These are phyloP conservation scores for Sclerotinia nivalis DNA, from an alignment of 2,329 filamentous ascomycete species.

Conservation along the genomic window DNA sequence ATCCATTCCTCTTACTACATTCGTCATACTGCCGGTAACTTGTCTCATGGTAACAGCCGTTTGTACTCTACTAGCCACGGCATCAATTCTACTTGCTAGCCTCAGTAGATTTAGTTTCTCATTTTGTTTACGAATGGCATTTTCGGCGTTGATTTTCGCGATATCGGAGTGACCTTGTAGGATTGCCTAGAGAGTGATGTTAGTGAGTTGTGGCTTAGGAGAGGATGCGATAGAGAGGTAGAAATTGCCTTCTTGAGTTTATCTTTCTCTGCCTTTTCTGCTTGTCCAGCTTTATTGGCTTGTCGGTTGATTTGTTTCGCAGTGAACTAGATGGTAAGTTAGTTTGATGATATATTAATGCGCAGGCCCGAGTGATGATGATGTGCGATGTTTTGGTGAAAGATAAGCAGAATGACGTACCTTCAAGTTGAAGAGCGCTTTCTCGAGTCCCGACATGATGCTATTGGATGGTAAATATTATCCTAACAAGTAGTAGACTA, in stretches of 20 bases:
- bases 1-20: conserved; percentile 63
- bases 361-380: conserved; percentile 5
- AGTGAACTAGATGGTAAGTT: conserved; percentile 50
- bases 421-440: conserved; percentile 63
- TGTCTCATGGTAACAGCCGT: conserved; percentile 63
- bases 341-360: conserved; percentile 20
- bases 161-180: conserved; percentile 60
- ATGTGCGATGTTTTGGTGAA: conserved; percentile 4
- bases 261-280: conserved; percentile 60
- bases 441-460: conserved; percentile 61
- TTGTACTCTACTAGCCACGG: conserved; percentile 59
- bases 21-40: conserved; percentile 61
- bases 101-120: conserved; percentile 61
- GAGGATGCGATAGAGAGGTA: neutral
- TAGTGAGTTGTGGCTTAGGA: conserved; percentile 8
- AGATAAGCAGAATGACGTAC: conserved; percentile 42
- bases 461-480: neutral
- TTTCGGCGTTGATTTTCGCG: conserved; percentile 63
- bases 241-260: conserved; percentile 58
- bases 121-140: conserved; percentile 63
- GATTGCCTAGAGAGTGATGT: conserved; percentile 50
- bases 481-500: neutral
- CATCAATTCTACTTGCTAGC: conserved; percentile 59
- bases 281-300: conserved; percentile 61
- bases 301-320: conserved; percentile 64